phyloP scores from a whole-genome alignment of 257 asterid species.

The Scutellaria galericulata region DNA sequence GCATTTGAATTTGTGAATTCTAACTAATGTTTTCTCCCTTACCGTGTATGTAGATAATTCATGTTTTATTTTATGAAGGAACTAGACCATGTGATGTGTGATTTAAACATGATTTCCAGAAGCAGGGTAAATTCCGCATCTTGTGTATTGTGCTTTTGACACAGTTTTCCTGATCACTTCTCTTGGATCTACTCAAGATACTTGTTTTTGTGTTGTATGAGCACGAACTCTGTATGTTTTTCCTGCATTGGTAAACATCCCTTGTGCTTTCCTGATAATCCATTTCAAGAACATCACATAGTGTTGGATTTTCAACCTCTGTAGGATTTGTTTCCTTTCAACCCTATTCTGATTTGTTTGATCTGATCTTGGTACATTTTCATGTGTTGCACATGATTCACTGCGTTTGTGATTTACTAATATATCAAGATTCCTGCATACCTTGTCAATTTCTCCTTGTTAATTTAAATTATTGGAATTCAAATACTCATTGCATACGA shows the following conservation, averaged over 20 bases:
- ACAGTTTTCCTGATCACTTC: background rate
- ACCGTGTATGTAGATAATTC: background rate
- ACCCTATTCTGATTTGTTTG: background rate
- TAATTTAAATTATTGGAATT: background rate
- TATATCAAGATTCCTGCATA: background rate
- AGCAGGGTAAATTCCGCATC: slow-evolving; percentile 8
- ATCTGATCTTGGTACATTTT: background rate
- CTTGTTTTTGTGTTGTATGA: background rate
- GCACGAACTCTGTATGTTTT: background rate
- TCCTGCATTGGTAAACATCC: background rate
- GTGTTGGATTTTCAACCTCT: background rate
- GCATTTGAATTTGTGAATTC: background rate
- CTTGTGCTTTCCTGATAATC: background rate
- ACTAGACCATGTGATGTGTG: background rate
- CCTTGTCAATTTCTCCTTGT: background rate
- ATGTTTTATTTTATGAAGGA: background rate
- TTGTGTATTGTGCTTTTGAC: slow-evolving; percentile 9
- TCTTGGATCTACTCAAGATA: background rate
- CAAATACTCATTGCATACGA: background rate
- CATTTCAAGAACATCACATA: background rate
- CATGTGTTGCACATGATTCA: background rate
- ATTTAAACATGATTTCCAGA: background rate
- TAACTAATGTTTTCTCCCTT: background rate
- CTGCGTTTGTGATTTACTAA: no score
- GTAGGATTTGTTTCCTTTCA: background rate